These are phyloP conservation scores for Jackrogersella multiformis DNA, from an alignment of 495 filamentous ascomycete genomes.

Conservation along the genomic window DNA sequence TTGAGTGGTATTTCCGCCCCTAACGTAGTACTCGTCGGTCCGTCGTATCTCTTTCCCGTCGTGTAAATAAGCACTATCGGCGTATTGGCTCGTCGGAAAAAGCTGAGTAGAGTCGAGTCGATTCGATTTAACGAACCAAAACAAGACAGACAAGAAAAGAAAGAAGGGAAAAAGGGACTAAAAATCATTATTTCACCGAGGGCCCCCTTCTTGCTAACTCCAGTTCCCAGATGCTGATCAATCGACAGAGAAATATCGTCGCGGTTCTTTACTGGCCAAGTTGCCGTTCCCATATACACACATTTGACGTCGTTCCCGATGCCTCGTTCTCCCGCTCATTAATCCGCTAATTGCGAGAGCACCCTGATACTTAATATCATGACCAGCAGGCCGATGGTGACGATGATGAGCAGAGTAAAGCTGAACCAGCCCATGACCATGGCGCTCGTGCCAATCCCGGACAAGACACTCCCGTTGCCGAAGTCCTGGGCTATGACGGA, in stretches of 20 bases:
- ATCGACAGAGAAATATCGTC: slow-evolving; percentile 31
- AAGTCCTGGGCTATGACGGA: slow-evolving; percentile 92
- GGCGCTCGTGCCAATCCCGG: slow-evolving; percentile 87
- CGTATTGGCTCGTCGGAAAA: not conserved
- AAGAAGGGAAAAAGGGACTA: slow-evolving; percentile 4
- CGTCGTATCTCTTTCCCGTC: slow-evolving; percentile 4
- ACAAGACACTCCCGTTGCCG: slow-evolving; percentile 90
- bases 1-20: slow-evolving; percentile 15
- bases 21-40: not conserved
- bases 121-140: not conserved
- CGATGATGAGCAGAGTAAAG: slow-evolving; percentile 88
- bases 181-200: slow-evolving; percentile 38
- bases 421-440: slow-evolving; percentile 99
- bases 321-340: slow-evolving; percentile 11
- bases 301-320: not conserved
- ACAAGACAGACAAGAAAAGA: not conserved
- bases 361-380: slow-evolving; percentile 93
- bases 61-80: not conserved
- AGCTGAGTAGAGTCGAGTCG: not conserved
- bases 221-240: slow-evolving; percentile 37
- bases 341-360: slow-evolving; percentile 60
- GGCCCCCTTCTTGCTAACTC: slow-evolving; percentile 32
- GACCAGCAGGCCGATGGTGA: slow-evolving; percentile 91
- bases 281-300: slow-evolving; percentile 39
- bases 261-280: slow-evolving; percentile 13